Base-by-base conservation (phyloP, 2,329 filamentous ascomycete species). In the Fusarium virguliforme region DNA sequence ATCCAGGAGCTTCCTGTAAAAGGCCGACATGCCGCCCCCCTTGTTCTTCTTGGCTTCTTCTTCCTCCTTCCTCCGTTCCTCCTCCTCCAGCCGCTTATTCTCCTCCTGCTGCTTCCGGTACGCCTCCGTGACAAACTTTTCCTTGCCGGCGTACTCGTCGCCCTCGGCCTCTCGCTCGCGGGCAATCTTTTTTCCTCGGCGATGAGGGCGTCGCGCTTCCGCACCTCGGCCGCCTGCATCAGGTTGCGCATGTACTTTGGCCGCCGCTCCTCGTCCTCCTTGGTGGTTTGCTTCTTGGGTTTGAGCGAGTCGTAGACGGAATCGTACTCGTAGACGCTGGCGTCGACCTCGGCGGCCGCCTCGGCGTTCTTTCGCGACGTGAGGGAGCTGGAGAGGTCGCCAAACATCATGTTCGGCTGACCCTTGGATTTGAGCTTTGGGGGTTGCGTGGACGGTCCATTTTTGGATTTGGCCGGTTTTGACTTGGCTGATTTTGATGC, bases 311-410 rank as follows among this genome's bases (percentile, higher is more conserved):
- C 93, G 82, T 94, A 95, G 24, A 94, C 92, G 2, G 87, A 88
- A 79, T 97, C 94, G 82, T 96, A 97, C 81, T 96, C 93, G 84
- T 95, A 96, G 73, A 96, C 90, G 54, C 89, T 91, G 2, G 92
- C 84, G 75, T 96, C 93, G 8, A 92, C 78, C 65, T 89, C 86
- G 67, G 90, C 85, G 3, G 92, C 92, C 15, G 89, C 88, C 69
- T 90, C 85, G 38, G 89, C 87, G 73, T 92, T 86, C 73, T 88
- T 89, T 59, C 88, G 87, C 28, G 91, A 89, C 32, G 89, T 84
- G 34, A 91, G 84, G 1, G 88, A 83, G 74, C 89, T 88, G 4
- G 92, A 92, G 2, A 94, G 85, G 75, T 94, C 91, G 37, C 87
- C 87, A 73, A 89, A 91, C 77, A 86, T 83, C 55, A 82, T 81